Base-by-base conservation (phyloP, 2,329 filamentous ascomycete species). In the Sclerotinia minor region DNA sequence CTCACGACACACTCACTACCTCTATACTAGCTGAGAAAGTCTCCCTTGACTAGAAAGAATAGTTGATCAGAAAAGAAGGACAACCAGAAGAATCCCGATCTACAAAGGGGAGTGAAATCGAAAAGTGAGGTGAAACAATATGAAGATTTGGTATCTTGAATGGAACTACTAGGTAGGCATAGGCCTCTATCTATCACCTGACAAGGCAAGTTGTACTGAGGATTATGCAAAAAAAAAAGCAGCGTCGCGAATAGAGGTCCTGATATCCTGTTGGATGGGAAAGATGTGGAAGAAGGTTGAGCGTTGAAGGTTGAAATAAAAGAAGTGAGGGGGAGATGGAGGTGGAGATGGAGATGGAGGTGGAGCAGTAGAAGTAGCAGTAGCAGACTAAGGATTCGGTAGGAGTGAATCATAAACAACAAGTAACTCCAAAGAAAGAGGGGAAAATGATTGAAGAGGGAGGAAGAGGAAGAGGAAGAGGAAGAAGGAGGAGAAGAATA, bases 361-460 rank as follows among this genome's bases (percentile, higher is more conserved):
- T 32, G 29, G 29, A 32, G 29, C 3, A 32, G 29, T 5, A 32
- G 29, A 32, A 32, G 29, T 32, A 32, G 29, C 32, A 32, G 19
- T 15, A 57, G 32, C 17, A 44, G 9, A 24, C n/a, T 3, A 6
- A 57, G 19, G 54, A 15, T 41, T 38, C 35, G 19, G 29, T 35
- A 35, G 57, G 47, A 60, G 57, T 49, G 58, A 60, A 60, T 60
- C 26, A 35, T 35, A 21, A 9, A 49, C 29, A 21, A 17, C 35
- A 21, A 17, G 7, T 44, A 58, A n/a, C 54, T 58, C 26, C 7
- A 44, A 26, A 57, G 26, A 15, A 47, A 29, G 7, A 17, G 47
- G 21, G 38, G 24, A 1, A 29, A 32, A 26, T 2, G 38, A 5
- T 41, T 1, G 41, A 47, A 32, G 11, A 19, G 5, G 0, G 1